Percentiles rank a stretch among this genome's conserved stretches.
These are phyloP conservation scores for Pythium sp. DNA, from an alignment of 352 stramenopile genomes.

Conservation along the genomic window DNA sequence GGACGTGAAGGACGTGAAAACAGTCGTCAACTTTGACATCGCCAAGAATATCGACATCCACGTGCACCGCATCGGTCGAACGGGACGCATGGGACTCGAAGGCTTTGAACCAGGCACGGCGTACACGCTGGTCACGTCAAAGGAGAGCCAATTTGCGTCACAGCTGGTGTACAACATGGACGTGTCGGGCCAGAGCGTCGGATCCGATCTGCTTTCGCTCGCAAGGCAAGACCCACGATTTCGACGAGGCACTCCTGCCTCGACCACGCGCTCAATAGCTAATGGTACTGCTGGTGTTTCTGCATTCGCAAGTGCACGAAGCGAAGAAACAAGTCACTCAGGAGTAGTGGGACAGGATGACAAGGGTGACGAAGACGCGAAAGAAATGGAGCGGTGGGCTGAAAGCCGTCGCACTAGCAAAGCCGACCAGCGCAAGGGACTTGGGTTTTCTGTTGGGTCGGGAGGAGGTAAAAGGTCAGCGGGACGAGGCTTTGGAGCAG, in stretches of 20 bases:
- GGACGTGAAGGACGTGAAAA: conserved; percentile 90
- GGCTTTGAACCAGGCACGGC: conserved; percentile 78
- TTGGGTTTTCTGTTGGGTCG: conserved; percentile 39
- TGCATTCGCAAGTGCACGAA: background rate
- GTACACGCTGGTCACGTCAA: conserved; percentile 77
- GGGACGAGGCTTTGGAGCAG: background rate
- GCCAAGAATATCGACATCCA: conserved; percentile 91
- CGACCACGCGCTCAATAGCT: background rate
- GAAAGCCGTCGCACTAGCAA: conserved; percentile 55
- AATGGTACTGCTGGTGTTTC: background rate
- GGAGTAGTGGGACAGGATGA: conserved; percentile 10
- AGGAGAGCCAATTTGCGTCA: conserved; percentile 69
- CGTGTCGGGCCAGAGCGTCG: conserved; percentile 58
- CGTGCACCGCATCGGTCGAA: conserved; percentile 88
- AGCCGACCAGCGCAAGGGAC: conserved; percentile 60
- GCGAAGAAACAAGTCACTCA: background rate
- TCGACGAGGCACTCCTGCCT: conserved; percentile 31
- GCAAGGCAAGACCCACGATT: conserved; percentile 51
- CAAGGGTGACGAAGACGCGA: conserved; percentile 46
- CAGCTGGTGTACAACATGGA: conserved; percentile 87
- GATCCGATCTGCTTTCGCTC: conserved; percentile 52
- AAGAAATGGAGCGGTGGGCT: conserved; percentile 60
- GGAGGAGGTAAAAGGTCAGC: background rate
- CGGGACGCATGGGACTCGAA: conserved; percentile 79
- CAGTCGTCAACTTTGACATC: conserved; percentile 90